Evolutionary conservation across 1,139 yeast genomes (phyloP), one percentile per base, ranked within the genome.

Genomic region (Blastobotrys buckinghamii): DNA sequence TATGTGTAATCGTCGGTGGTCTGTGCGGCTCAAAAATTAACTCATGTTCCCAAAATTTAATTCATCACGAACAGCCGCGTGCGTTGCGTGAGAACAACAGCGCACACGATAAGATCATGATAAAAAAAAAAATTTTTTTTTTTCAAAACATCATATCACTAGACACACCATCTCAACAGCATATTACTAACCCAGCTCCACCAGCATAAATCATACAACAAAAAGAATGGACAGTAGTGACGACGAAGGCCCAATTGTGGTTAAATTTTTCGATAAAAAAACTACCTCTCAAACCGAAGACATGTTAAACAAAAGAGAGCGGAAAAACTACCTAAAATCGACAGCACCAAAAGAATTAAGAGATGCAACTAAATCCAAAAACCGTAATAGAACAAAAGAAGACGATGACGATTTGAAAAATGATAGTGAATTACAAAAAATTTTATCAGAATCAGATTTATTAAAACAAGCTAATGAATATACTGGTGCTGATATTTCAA

Each of bases 391-490:
- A 37, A 53, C 54, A 22, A 57, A 56, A 36, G 61, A 63, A 29
- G 66, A 64, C 13, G 50, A 54, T 19, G 66, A 68, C 27, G 66
- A 64, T 27, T 63, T 89, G 50, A 78, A 84, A 52, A 86, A 90
- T 57, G 97, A 90, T 65, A 60, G 89, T 26, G 94, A 85, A 55
- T 71, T 92, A 42, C 96, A 90, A 63, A 70, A 96, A 50, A 76
- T 92, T 39, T 71, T 92, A 34, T 75, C 76, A 53, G 97, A 92
- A 65, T 89, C 97, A 0, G 96, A 89, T 62, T 83, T 92, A 35
- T 70, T 92, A 48, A 76, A 90, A 15, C 79, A 79, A 44, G 67
- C 75, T 47, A 63, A 68, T 34, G 52, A 61, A 30, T 54, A 72
- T 50, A 81, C 92, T 1, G 96, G 96, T 20, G 95, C 89, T 0